Percentiles rank a stretch among this genome's conserved stretches.
phyloP scores from a whole-genome alignment of 116 monocot genomes.

The Dioscorea cayenensis region DNA sequence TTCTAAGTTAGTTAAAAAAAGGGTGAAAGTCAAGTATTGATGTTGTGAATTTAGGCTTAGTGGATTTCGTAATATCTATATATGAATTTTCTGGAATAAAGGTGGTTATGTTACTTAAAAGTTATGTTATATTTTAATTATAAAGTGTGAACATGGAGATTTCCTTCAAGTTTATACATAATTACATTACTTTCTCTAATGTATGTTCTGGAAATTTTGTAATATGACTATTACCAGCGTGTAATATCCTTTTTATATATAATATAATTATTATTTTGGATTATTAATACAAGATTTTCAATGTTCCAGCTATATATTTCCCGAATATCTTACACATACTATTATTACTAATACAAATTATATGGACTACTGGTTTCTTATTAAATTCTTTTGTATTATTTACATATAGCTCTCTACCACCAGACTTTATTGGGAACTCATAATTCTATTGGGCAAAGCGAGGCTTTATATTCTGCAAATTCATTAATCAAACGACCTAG shows the following conservation, averaged over 20 bases:
- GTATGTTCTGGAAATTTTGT: background rate
- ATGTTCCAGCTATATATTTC: background rate
- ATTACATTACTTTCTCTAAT: background rate
- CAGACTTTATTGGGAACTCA: slow-evolving; percentile 62
- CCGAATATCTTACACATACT: slow-evolving; percentile 6
- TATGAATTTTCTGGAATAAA: too few species aligned
- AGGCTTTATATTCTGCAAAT: slow-evolving; percentile 82
- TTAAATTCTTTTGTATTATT: slow-evolving; percentile 69
- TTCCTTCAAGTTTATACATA: too few species aligned
- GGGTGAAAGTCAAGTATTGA: too few species aligned
- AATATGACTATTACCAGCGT: background rate
- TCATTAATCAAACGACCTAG: slow-evolving; percentile 84
- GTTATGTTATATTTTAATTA: too few species aligned
- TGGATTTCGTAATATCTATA: too few species aligned
- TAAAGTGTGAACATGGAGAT: too few species aligned
- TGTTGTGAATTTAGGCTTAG: too few species aligned
- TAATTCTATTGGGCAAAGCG: slow-evolving; percentile 73
- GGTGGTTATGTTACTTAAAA: too few species aligned
- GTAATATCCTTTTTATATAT: background rate
- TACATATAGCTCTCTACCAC: slow-evolving; percentile 90
- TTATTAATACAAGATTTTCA: background rate
- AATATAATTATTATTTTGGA: background rate
- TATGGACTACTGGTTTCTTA: slow-evolving; percentile 37
- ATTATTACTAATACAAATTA: slow-evolving; percentile 11
- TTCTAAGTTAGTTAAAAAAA: too few species aligned